Percentiles rank a stretch among this genome's conserved stretches.
Evolutionary conservation across 2,329 filamentous ascomycete genomes (phyloP).

Genomic region (Emydomyces testavorans): DNA sequence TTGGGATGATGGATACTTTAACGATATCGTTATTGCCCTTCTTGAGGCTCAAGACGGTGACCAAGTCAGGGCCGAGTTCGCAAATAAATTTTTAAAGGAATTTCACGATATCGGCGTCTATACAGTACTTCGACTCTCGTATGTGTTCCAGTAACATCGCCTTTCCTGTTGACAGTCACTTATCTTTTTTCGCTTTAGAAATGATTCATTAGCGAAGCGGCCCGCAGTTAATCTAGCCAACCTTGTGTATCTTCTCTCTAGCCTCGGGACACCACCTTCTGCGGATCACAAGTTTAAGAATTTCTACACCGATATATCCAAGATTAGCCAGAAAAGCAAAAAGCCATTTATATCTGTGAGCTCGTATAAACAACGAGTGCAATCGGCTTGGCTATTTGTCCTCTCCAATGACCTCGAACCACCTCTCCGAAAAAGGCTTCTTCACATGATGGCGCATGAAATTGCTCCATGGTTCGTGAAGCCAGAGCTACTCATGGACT

Average conservation of each 20-base stretch:
- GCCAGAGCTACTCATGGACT: slow-evolving; percentile 86
- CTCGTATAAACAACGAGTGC: slow-evolving; percentile 66
- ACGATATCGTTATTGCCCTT: slow-evolving; percentile 51
- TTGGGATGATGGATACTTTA: slow-evolving; percentile 59
- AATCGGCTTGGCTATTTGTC: slow-evolving; percentile 75
- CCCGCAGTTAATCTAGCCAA: slow-evolving; percentile 25
- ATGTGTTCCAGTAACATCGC: slow-evolving; percentile 27
- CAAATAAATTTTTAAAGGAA: slow-evolving; percentile 64
- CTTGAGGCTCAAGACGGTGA: slow-evolving; percentile 47
- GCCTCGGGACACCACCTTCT: slow-evolving; percentile 56
- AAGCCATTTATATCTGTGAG: slow-evolving; percentile 54
- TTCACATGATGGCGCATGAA: slow-evolving; percentile 61
- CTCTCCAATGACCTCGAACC: slow-evolving; percentile 54
- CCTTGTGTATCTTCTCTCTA: slow-evolving; percentile 30
- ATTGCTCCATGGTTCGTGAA: slow-evolving; percentile 84
- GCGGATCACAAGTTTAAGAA: slow-evolving; percentile 28
- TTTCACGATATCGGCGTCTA: slow-evolving; percentile 79
- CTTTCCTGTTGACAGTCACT: slow-evolving; percentile 2
- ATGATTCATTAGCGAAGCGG: slow-evolving; percentile 25
- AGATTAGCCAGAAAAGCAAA: slow-evolving; percentile 45
- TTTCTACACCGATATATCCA: slow-evolving; percentile 40
- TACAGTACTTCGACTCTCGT: slow-evolving; percentile 64
- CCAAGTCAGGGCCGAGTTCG: slow-evolving; percentile 57
- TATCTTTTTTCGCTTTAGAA: slow-evolving; percentile 20
- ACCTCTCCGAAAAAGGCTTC: slow-evolving; percentile 65